phyloP scores from a whole-genome alignment of 768 basidiomycete genomes.

The Sporobolomyces pararoseus region DNA sequence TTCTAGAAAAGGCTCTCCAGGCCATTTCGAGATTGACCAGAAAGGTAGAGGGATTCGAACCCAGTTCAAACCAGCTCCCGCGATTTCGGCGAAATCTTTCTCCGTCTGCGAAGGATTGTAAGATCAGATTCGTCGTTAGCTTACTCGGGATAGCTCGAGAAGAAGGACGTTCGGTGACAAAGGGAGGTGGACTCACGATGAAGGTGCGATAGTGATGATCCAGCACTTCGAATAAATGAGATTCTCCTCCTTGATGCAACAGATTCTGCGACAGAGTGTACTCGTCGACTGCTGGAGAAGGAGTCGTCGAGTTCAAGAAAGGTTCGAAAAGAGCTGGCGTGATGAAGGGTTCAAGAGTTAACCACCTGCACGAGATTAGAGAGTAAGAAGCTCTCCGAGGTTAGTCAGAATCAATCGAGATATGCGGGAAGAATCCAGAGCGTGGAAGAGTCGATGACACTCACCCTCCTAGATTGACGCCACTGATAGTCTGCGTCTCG shows the following conservation, averaged over 20 bases:
- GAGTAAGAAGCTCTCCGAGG: background rate
- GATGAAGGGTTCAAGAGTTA: constrained; percentile 56
- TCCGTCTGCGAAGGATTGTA: constrained; percentile 73
- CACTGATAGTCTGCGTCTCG: constrained; percentile 19
- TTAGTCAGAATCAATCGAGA: background rate
- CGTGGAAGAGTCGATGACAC: background rate
- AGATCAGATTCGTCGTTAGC: too few species aligned
- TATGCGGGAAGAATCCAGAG: too few species aligned
- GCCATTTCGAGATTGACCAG: constrained; percentile 82
- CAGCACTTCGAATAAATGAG: constrained; percentile 63
- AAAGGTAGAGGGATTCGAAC: constrained; percentile 83
- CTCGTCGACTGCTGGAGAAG: constrained; percentile 63
- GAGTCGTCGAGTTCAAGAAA: constrained; percentile 51
- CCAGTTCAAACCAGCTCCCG: constrained; percentile 86
- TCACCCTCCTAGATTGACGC: constrained; percentile 69
- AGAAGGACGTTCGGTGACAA: background rate
- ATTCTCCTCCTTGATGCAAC: constrained; percentile 47
- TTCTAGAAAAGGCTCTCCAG: constrained; percentile 74
- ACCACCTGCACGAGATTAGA: constrained; percentile 11
- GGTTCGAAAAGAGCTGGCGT: constrained; percentile 53
- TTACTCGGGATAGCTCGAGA: too few species aligned
- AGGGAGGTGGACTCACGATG: background rate
- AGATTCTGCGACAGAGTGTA: constrained; percentile 75
- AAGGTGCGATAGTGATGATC: constrained; percentile 68
- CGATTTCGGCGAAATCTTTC: constrained; percentile 86